A percentile compares a stretch with the other conserved stretches of the same genome.
Evolutionary conservation across 208 protist species (phyloP).

Genomic region (Leptomonas seymouri): DNA sequence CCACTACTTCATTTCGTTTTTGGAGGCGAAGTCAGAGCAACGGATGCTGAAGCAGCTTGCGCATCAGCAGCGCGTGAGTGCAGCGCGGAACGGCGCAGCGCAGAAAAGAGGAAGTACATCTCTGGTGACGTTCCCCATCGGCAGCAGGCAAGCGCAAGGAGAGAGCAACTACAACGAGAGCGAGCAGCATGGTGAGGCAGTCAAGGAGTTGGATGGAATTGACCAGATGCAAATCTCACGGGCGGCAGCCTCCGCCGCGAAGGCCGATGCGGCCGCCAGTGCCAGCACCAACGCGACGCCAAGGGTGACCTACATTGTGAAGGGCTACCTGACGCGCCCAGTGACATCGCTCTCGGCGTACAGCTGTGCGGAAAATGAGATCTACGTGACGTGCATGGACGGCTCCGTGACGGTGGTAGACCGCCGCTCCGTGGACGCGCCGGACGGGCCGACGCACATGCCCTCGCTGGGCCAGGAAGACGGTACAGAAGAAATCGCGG

Average conservation of each 20-base stretch:
- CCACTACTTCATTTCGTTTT: conserved; percentile 35
- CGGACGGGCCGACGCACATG: conserved; percentile 13
- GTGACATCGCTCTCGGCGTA: conserved; percentile 26
- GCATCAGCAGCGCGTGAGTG: conserved; percentile 5
- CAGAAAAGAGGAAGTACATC: background rate
- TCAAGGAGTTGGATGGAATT: background rate
- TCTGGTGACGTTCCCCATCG: background rate
- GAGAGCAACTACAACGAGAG: background rate
- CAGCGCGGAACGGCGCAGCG: background rate
- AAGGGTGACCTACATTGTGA: conserved; percentile 51
- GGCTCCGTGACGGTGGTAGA: conserved; percentile 48
- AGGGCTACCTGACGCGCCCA: conserved; percentile 44
- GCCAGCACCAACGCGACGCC: conserved; percentile 2
- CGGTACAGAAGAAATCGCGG: background rate
- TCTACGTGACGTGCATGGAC: conserved; percentile 60
- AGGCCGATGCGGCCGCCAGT: background rate
- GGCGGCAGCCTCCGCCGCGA: background rate
- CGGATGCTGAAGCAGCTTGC: conserved; percentile 22
- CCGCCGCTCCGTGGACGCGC: conserved; percentile 13
- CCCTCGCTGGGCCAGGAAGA: conserved; percentile 2
- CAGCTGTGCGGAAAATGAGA: conserved; percentile 40
- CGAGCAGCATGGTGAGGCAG: background rate
- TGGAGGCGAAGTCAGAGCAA: conserved; percentile 38
- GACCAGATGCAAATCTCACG: background rate
- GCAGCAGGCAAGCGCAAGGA: background rate